These are phyloP conservation scores for Aspergillus ochraceoroseus DNA, from an alignment of 2,329 filamentous ascomycete genomes.

Conservation along the genomic window DNA sequence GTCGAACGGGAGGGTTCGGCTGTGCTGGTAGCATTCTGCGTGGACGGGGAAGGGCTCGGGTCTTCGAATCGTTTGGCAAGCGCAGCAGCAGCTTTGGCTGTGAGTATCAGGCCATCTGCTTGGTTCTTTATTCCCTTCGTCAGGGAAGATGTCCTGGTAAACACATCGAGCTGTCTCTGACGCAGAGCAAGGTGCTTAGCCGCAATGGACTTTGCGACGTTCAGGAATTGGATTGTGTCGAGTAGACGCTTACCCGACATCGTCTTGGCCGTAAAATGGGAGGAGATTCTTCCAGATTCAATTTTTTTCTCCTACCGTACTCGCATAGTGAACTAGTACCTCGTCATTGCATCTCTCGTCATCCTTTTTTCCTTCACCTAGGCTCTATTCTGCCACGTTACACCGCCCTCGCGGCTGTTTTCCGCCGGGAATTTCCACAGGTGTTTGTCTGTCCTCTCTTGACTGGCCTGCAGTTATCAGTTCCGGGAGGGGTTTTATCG, in stretches of 20 bases:
- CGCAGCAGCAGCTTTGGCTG: slow-evolving; percentile 56
- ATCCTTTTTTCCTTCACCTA: too few species aligned
- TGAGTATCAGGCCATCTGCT: slow-evolving; percentile 58
- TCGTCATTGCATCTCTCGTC: too few species aligned
- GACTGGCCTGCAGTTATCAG: too few species aligned
- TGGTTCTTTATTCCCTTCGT: slow-evolving; percentile 59
- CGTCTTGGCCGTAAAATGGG: slow-evolving; percentile 9
- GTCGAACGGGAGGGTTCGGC: slow-evolving; percentile 36
- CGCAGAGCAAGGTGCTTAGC: slow-evolving; percentile 58
- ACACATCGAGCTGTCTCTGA: slow-evolving; percentile 58
- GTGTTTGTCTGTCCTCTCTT: slow-evolving; percentile 12
- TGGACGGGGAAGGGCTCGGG: slow-evolving; percentile 21
- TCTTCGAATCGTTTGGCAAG: slow-evolving; percentile 57
- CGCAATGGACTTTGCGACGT: slow-evolving; percentile 64
- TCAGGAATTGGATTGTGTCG: slow-evolving; percentile 65
- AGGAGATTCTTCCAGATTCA: neutral
- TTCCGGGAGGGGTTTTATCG: neutral
- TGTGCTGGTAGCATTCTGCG: slow-evolving; percentile 25
- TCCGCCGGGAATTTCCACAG: slow-evolving; percentile 1
- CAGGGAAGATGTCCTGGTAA: slow-evolving; percentile 60
- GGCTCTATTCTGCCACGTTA: slow-evolving; percentile 7
- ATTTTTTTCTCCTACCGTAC: slow-evolving; percentile 10
- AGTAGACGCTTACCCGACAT: slow-evolving; percentile 61
- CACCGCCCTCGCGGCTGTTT: neutral
- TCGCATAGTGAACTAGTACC: slow-evolving; percentile 18